Conservation (phyloP, 352 stramenopile species). For the Thalassiosira hispida region DNA sequence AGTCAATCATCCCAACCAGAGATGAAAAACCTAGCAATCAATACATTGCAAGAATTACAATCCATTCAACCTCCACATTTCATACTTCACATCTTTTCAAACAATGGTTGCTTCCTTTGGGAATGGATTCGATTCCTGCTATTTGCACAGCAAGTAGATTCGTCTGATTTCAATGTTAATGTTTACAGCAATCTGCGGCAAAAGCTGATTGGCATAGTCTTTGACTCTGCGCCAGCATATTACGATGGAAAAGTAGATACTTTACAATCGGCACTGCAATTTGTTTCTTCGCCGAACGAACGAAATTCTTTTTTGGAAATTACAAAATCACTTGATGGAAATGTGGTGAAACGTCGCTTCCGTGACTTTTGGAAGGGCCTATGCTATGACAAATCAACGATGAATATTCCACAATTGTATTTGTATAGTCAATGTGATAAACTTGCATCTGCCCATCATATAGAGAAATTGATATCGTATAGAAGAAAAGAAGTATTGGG, state of each 20-base stretch:
- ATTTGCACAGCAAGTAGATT: conserved; percentile 16
- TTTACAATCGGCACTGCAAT: conserved; percentile 40
- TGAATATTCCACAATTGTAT: conserved; percentile 48
- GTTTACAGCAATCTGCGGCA: conserved; percentile 22
- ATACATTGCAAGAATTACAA: conserved; percentile 43
- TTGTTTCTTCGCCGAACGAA: conserved; percentile 28
- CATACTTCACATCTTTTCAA: conserved; percentile 58
- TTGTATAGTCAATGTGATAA: conserved; percentile 50
- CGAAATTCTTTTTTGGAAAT: conserved; percentile 28
- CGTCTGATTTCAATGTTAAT: conserved; percentile 24
- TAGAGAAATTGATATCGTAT: conserved; percentile 39
- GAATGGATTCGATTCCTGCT: conserved; percentile 49
- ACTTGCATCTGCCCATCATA: conserved; percentile 25
- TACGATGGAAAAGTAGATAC: conserved; percentile 31
- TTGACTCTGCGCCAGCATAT: conserved; percentile 52
- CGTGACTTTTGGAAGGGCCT: conserved; percentile 49
- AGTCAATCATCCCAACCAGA: conserved; percentile 18
- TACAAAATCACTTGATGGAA: conserved; percentile 17
- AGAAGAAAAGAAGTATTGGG: conserved; percentile 11
- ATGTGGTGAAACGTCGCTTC: conserved; percentile 23
- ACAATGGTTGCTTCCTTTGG: conserved; percentile 57
- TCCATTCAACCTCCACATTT: conserved; percentile 35
- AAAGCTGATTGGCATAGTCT: conserved; percentile 46
- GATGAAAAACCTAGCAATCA: conserved; percentile 40
- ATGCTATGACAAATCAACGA: conserved; percentile 9